These are phyloP conservation scores for Babesia sp. DNA, from an alignment of 169 alveolate species.

Conservation along the genomic window DNA sequence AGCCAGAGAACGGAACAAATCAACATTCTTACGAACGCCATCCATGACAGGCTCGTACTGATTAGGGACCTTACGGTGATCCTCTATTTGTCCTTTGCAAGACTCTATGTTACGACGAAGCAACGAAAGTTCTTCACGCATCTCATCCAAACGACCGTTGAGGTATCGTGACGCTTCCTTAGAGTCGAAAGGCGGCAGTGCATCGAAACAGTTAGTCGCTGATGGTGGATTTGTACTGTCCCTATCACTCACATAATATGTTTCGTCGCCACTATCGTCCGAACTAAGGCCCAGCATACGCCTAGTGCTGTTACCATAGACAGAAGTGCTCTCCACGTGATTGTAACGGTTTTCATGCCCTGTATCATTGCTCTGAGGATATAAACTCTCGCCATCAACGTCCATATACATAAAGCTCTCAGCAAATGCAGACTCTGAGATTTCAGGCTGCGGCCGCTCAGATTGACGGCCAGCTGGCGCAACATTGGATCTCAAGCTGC, in stretches of 20 bases:
- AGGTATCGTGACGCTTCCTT: neutral
- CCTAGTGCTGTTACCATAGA: neutral
- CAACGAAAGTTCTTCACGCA: neutral
- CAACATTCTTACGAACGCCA: neutral
- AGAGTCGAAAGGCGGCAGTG: neutral
- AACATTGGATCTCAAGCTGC: too few species aligned
- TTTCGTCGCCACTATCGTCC: neutral
- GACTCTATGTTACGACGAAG: neutral
- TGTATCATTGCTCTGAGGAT: neutral
- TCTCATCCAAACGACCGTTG: neutral
- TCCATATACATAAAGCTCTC: neutral
- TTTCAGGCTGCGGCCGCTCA: neutral
- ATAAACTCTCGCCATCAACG: neutral
- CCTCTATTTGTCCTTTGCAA: neutral
- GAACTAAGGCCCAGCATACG: neutral
- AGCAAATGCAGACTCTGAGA: neutral
- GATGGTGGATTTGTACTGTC: neutral
- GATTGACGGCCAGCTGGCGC: neutral
- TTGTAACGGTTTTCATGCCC: neutral
- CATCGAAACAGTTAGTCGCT: neutral
- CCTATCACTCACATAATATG: neutral
- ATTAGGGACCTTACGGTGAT: conserved; percentile 1
- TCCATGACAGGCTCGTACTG: neutral
- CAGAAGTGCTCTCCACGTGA: neutral
- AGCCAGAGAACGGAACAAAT: neutral